A percentile compares a stretch with the other conserved stretches of the same genome.
phyloP scores from a whole-genome alignment of 2,329 filamentous ascomycete species.

The Gaeumannomyces tritici region DNA sequence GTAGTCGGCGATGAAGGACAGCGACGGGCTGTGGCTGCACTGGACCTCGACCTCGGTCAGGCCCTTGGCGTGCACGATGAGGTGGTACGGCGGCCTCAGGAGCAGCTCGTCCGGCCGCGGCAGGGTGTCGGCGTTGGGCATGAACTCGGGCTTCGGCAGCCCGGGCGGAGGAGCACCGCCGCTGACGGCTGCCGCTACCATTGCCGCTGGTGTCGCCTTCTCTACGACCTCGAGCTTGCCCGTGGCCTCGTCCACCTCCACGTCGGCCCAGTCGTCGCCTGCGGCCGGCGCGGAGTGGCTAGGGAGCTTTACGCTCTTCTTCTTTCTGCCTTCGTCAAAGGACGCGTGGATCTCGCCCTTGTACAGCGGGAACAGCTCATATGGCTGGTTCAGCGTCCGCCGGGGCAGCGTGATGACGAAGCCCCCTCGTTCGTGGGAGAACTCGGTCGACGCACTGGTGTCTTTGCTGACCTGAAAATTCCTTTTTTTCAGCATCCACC shows the following conservation, averaged over 20 bases:
- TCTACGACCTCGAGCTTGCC: constrained; percentile 24
- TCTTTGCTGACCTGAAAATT: constrained; percentile 6
- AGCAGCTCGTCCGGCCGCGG: constrained; percentile 38
- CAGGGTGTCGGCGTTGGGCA: constrained; percentile 30
- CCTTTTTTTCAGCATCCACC: background rate
- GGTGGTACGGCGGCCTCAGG: constrained; percentile 35
- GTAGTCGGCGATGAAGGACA: constrained; percentile 35
- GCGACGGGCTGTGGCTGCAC: constrained; percentile 34
- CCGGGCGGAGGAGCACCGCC: background rate
- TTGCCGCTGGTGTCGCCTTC: background rate
- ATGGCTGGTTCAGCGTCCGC: constrained; percentile 16
- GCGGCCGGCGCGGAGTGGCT: constrained; percentile 2
- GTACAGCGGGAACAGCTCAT: constrained; percentile 25
- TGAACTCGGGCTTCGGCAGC: constrained; percentile 15
- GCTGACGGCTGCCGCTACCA: background rate
- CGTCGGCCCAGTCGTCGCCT: constrained; percentile 34
- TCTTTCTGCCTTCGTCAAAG: constrained; percentile 20
- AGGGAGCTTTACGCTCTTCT: background rate
- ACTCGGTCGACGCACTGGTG: constrained; percentile 21
- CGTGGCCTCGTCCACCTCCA: constrained; percentile 21
- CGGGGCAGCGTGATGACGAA: constrained; percentile 30
- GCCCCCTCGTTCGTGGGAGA: constrained; percentile 24
- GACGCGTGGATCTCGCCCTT: constrained; percentile 22
- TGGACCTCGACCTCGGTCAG: constrained; percentile 28
- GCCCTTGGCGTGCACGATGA: constrained; percentile 25